Evolutionary conservation across 352 stramenopile species (phyloP).

Genomic region (Globisporangium radiosum): DNA sequence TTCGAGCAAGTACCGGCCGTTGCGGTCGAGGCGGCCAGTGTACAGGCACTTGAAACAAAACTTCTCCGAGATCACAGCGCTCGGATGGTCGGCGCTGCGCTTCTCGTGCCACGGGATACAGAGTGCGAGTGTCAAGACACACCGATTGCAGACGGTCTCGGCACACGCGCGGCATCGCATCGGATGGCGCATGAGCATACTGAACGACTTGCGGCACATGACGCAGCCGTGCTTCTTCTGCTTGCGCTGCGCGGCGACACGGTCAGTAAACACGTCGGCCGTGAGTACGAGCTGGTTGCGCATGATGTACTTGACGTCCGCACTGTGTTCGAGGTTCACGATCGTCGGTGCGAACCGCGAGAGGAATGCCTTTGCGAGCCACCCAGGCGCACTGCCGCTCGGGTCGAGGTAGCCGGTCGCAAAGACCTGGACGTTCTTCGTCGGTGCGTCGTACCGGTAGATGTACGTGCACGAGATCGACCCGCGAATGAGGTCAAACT

Average conservation of each 20-base stretch:
- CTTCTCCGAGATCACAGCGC: slow-evolving; percentile 55
- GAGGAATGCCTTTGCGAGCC: slow-evolving; percentile 52
- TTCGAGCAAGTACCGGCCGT: slow-evolving; percentile 23
- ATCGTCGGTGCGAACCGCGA: slow-evolving; percentile 55
- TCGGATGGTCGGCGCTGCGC: slow-evolving; percentile 18
- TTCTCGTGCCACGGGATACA: slow-evolving; percentile 49
- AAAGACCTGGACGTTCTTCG: slow-evolving; percentile 62
- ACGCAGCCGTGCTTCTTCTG: slow-evolving; percentile 63
- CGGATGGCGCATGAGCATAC: slow-evolving; percentile 46
- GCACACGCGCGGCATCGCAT: slow-evolving; percentile 76
- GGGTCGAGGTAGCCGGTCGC: slow-evolving; percentile 49
- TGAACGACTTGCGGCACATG: slow-evolving; percentile 67
- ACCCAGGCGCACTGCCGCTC: slow-evolving; percentile 32
- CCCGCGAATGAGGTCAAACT: slow-evolving; percentile 47
- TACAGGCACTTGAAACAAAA: slow-evolving; percentile 79
- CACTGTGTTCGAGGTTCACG: slow-evolving; percentile 56
- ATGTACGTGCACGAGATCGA: slow-evolving; percentile 50
- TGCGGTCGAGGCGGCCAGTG: slow-evolving; percentile 50
- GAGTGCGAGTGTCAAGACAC: slow-evolving; percentile 59
- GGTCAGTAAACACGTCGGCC: slow-evolving; percentile 27
- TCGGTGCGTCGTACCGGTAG: slow-evolving; percentile 48
- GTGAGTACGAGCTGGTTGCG: slow-evolving; percentile 29
- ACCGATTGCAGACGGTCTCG: slow-evolving; percentile 62
- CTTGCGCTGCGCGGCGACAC: slow-evolving; percentile 21
- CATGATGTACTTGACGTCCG: slow-evolving; percentile 78